Base-by-base conservation (phyloP, 2,329 filamentous ascomycete species). In the Tolypocladium amazonense region DNA sequence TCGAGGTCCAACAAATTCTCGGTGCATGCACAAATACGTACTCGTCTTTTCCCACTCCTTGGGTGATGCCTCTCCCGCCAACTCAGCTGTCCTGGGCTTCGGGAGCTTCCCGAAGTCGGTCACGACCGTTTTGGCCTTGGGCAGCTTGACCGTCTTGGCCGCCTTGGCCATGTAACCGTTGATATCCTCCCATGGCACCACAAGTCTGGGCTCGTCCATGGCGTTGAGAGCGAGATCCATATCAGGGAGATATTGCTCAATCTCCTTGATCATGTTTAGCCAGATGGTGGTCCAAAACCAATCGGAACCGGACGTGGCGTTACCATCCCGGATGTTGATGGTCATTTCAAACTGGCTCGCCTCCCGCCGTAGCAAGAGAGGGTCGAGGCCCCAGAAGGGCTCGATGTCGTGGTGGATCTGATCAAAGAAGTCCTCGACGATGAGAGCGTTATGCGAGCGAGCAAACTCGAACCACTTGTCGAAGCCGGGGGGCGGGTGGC, bases 211-310 rank as follows among this genome's bases (percentile, higher is more conserved):
- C 67, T 88, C 85, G 65, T 89, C 86, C 79, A 88, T 84, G 38
- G 81, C 77, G 63, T 88, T 89, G 61, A 88, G 76, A 0, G 86
- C 79, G 60, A 88, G 78, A 62, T 88, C 85, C 81, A 89, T 85
- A 65, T 89, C 85, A 1, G 86, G 86, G 20, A 88, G 73, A 58
- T 82, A 61, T 45, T 80, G 72, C 62, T 81, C 77, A n/a, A 85
- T 76, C 0, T 77, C 77, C 60, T 77, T 73, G 65, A 83, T 74
- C 73, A 85, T 73, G 56, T 79, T 70, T 38, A 81, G 70, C 82
- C 82, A 84, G 61, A 85, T 79, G 65, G 77, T 71, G 3, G 79
- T 83, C 81, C 79, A 86, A 66, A 81, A 83, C 80, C 78, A 85
- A 63, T 81, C 79, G 67, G 77, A 83, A 27, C 68, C 71, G 1